Evolutionary conservation across 805 yeast species (phyloP).

Genomic region (Saccharomycopsis microspora): DNA sequence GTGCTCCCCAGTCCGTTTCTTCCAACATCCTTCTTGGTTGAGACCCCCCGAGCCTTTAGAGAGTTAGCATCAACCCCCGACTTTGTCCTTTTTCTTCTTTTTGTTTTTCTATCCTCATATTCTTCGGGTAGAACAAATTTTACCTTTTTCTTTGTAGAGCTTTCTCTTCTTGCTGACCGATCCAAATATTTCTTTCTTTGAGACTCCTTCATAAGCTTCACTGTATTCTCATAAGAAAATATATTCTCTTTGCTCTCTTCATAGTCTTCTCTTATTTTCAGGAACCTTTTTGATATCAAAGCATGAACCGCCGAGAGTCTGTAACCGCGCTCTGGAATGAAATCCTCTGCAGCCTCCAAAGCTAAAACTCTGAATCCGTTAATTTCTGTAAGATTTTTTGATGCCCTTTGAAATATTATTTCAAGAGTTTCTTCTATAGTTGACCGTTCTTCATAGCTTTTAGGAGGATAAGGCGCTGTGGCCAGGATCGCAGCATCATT

Average conservation of each 20-base stretch:
- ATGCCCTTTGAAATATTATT: too few species aligned
- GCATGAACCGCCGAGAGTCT: not conserved
- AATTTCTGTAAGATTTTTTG: too few species aligned
- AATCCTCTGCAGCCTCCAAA: not conserved
- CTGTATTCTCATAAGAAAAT: not conserved
- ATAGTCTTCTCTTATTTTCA: not conserved
- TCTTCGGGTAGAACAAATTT: too few species aligned
- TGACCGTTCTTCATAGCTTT: too few species aligned
- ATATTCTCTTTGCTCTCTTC: not conserved
- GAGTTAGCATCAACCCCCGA: not conserved
- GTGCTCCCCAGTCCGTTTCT: too few species aligned
- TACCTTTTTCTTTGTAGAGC: not conserved
- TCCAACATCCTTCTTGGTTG: too few species aligned
- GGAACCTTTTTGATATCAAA: not conserved
- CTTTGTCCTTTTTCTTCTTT: not conserved
- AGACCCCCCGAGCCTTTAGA: not conserved
- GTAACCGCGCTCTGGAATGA: not conserved
- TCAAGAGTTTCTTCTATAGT: too few species aligned
- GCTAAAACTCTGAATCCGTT: too few species aligned
- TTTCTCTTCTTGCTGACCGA: not conserved
- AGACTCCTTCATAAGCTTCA: not conserved
- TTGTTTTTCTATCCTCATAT: not conserved
- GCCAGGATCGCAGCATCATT: too few species aligned
- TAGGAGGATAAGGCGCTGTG: too few species aligned
- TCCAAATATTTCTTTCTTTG: too few species aligned